Base-by-base conservation (phyloP, 2,329 filamentous ascomycete genomes). In the Grosmannia penicillata region DNA sequence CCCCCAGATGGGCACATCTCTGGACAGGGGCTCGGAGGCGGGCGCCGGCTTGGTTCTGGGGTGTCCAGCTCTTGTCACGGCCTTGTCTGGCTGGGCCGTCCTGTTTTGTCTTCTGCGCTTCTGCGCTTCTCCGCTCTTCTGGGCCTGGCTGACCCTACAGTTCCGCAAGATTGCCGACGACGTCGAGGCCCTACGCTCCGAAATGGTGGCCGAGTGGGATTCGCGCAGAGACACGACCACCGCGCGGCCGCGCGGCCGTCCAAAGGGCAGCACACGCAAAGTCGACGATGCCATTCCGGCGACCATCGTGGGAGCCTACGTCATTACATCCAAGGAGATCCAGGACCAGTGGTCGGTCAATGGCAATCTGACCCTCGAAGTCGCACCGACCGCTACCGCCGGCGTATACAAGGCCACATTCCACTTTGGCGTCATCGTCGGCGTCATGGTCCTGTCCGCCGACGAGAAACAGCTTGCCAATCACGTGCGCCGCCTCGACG, bases 341-440 rank as follows among this genome's bases (percentile, higher is more conserved):
- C 45, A 49, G 34, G 38, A 42, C 14, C 26, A 44, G 24, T 53
- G 50, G 49, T 47, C 51, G 11, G 45, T 49, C 22, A 43, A 47
- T 31, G 45, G 47, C 24, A 49, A 48, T 17, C 40, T 55, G 37
- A 47, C 38, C 6, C 43, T 56, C 25, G 44, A 54, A 33, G 45
- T 56, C 19, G 39, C 36, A 5, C 36, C 43, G 21, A 53, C 50
- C 17, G 41, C 45, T 15, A 43, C 47, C 11, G 35, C 46, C 4
- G 49, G 49, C 27, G 39, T 56, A 34, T 56, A 48, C 43, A 43
- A 50, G 39, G 52, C 43, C 27, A 44, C 47, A 14, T 53, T 56
- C 33, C 44, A 57, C 39, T 53, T 55, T 41, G 48, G 55, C 15
- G 40, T 53, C 21, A 25, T 55, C 5, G 43, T 53, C 21, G 53